Evolutionary conservation across 345 rosid species (phyloP).

Genomic region (Cardiospermum halicacabum): DNA sequence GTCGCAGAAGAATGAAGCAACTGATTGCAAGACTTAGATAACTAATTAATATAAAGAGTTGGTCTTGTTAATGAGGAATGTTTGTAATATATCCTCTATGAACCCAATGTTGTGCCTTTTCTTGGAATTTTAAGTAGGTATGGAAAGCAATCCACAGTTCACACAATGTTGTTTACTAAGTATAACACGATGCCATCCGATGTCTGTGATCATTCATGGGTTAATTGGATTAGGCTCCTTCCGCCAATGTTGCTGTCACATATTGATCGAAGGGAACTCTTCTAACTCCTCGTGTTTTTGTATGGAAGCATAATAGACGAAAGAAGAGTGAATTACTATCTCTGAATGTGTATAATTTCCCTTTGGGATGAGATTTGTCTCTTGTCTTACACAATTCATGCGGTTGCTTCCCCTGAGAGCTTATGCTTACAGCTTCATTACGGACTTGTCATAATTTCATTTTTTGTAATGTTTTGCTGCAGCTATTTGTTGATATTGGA

Average conservation of each 20-base stretch:
- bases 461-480: constrained; percentile 18
- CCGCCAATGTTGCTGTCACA: background rate
- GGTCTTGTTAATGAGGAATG: background rate
- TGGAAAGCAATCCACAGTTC: background rate
- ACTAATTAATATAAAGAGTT: background rate
- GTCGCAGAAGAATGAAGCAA: too few species aligned
- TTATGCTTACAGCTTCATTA: background rate
- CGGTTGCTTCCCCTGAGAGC: background rate
- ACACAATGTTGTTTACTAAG: constrained; percentile 1
- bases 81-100: background rate
- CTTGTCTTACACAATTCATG: background rate
- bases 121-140: too few species aligned
- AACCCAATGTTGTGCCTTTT: background rate
- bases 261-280: background rate
- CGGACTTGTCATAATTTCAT: background rate
- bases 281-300: background rate
- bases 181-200: background rate
- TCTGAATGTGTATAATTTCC: background rate
- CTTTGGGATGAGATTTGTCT: background rate
- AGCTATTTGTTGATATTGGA: constrained; percentile 86
- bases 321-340: background rate
- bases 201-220: background rate
- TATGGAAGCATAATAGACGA: background rate
- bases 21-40: background rate
- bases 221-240: background rate